Evolutionary conservation across 78 protist species (phyloP), one percentile per base, ranked within the genome.

Genomic region (Tieghemostelium lacteum): DNA sequence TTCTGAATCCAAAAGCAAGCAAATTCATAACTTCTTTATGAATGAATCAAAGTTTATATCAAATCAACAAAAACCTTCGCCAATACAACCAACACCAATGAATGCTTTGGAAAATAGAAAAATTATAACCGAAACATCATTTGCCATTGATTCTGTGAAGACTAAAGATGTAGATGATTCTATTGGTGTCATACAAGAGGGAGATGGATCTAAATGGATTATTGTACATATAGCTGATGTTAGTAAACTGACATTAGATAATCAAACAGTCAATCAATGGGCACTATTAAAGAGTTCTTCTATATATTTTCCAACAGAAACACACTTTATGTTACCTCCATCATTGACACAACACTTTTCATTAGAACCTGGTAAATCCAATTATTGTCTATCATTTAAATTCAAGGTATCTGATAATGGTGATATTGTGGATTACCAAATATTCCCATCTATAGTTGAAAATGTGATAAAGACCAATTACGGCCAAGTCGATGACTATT

Each of bases 91-190:
- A 45, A 45, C 10, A 45, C 10, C 10, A 45, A 14, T 45, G 10
- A 14, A 14, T 14, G 6, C 10, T 45, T 14, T 45, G 6, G 10
- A 45, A 14, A 29, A 37, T 24, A 69, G 37, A 45, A 29, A 12
- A 12, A 19, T 69, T n/a, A 45, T 45, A 22, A 69, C 37, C 28
- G 75, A 45, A 3, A 37, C 14, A 54, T 80, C 88, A 55, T 80
- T 80, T 65, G n/a, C 88, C 14, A 80, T 80, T 40, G 88, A 80
- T 57, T 54, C 65, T n/a, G 36, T 26, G 26, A 37, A 28, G 4
- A 80, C 88, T 19, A 26, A 37, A 24, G 88, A 80, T 80, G 69
- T 80, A 26, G 88, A 80, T 55, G 88, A 80, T 40, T 31, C 88
- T 22, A 45, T 80, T 80, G 75, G 88, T 29, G 16, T 80, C 6